Evolutionary conservation across 2,329 filamentous ascomycete genomes (phyloP), one percentile per base, ranked within the genome.

Genomic region (Paecilomyces fulvus): DNA sequence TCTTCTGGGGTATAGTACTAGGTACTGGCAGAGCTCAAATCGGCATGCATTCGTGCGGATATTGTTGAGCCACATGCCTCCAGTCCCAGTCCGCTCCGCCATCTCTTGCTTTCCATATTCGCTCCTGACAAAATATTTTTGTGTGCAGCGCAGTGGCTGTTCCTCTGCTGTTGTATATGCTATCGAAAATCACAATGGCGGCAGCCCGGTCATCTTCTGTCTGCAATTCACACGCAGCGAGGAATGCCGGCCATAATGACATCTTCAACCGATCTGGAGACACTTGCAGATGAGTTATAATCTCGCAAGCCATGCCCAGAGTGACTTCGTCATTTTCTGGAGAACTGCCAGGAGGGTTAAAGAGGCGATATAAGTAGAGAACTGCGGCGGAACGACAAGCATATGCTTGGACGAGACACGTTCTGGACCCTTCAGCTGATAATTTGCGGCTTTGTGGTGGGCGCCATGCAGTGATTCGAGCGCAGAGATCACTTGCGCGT

Each of bases 101-200:
- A 52, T 70, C 65, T 30, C 64, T 63, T 3, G 65, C 67, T 12
- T 57, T 53, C 67, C 67, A 70, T 10, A 70, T 65, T 52, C 64
- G 57, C 37, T 67, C 55, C 28, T 64, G 53, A 28, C 65, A 62
- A 23, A 70, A 70, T 5, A 31, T 43, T 25, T 57, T 61, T 30
- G 66, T 68, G 23, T 64, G 58, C 30, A 66, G 52, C 7, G 63
- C 58, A 4, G 67, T 70, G 2, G 62, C 63, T 1, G 65, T 70
- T 46, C 61, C 64, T 25, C 67, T 59, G 30, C 60, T 57, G 25
- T 54, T 48, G n/a, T 59, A 60, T 14, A 70, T 67, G 11, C 59
- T 58, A 14, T 64, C 65, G 31, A 71, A 64, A 2, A 66, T 58
- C 1, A 65, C 55, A 17, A 63, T 20, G 2, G 63, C 65, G 31